Evolutionary conservation across 2,329 filamentous ascomycete species (phyloP), one percentile per base, ranked within the genome.

Genomic region (Aspergillus unguis): DNA sequence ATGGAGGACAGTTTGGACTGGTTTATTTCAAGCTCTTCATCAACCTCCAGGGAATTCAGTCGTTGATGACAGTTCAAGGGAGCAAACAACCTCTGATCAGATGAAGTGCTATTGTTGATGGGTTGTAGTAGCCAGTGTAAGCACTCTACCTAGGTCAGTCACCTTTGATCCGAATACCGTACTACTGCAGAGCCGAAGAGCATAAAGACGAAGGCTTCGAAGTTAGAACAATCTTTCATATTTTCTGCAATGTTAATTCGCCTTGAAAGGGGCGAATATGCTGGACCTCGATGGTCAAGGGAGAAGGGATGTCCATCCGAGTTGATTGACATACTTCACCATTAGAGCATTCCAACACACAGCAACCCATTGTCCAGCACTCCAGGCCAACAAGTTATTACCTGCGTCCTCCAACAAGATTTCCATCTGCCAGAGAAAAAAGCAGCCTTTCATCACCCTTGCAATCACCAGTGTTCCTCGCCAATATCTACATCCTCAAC

Each of bases 401-500:
- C 17, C 17, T 17, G 17, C 17, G 27, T 11, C 32, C 9, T 11
- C 26, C 33, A 38, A 29, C 7, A 27, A 31, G 25, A 33, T 3
- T 17, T 36, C 17, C n/a, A 27, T 3, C 26, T 28, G 23, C 6
- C 9, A 43, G 11, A 17, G 17, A 17, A 17, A 17, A 17, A 17
- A 17, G 17, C 17, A 17, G 32, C 32, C 32, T 7, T 33, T 33
- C 8, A 33, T n/a, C 17, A n/a, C n/a, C 23, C 11, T 7, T 38
- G n/a, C 7, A 31, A 51, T 61, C 47, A 72, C 65, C 70, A 72
- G 58, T 75, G 69, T 56, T 64, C 55, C 47, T 69, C 64, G 27
- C 64, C 59, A 52, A 74, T 72, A 25, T 50, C 23, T 17, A 65
- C 71, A 26, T 71, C 65, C 43, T 76, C 66, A 10, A 76, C 71